Evolutionary conservation across 768 basidiomycete genomes (phyloP).

Genomic region (Boletellus ananiceps): DNA sequence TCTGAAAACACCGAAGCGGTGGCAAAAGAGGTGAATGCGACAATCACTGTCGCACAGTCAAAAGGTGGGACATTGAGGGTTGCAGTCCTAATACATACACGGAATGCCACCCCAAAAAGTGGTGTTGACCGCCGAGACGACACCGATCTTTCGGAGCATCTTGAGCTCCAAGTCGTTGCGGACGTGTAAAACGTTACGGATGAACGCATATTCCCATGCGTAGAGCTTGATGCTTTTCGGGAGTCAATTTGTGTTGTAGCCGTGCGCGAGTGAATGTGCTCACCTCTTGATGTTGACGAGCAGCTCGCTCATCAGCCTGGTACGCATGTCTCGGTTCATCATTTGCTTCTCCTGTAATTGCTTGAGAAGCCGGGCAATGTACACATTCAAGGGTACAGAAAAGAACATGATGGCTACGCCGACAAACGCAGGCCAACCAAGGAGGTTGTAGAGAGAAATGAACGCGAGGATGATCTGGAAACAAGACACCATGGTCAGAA

Average conservation of each 20-base stretch:
- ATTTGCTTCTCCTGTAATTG: slow-evolving; percentile 83
- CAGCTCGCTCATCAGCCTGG: slow-evolving; percentile 87
- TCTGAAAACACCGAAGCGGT: slow-evolving; percentile 58
- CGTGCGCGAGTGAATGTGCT: not conserved
- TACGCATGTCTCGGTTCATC: slow-evolving; percentile 86
- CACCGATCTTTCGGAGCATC: slow-evolving; percentile 79
- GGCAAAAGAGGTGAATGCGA: slow-evolving; percentile 81
- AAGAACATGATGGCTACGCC: slow-evolving; percentile 87
- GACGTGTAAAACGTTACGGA: slow-evolving; percentile 70
- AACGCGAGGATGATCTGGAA: slow-evolving; percentile 56
- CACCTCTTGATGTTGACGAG: slow-evolving; percentile 86
- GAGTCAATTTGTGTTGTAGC: slow-evolving; percentile 17
- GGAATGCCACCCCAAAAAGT: slow-evolving; percentile 70
- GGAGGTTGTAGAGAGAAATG: slow-evolving; percentile 79
- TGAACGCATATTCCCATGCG: slow-evolving; percentile 92
- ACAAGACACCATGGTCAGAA: too few species aligned
- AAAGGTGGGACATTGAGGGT: slow-evolving; percentile 19
- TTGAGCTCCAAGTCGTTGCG: slow-evolving; percentile 79
- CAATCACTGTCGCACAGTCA: slow-evolving; percentile 44
- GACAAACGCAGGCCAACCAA: slow-evolving; percentile 89
- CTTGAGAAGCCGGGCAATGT: slow-evolving; percentile 67
- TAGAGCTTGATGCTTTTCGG: slow-evolving; percentile 74
- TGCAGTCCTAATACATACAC: slow-evolving; percentile 23
- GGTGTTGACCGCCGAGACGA: slow-evolving; percentile 60
- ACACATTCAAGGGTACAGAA: slow-evolving; percentile 70